phyloP scores from a whole-genome alignment of 352 stramenopile species.

The Globisporangium heterothallicum region DNA sequence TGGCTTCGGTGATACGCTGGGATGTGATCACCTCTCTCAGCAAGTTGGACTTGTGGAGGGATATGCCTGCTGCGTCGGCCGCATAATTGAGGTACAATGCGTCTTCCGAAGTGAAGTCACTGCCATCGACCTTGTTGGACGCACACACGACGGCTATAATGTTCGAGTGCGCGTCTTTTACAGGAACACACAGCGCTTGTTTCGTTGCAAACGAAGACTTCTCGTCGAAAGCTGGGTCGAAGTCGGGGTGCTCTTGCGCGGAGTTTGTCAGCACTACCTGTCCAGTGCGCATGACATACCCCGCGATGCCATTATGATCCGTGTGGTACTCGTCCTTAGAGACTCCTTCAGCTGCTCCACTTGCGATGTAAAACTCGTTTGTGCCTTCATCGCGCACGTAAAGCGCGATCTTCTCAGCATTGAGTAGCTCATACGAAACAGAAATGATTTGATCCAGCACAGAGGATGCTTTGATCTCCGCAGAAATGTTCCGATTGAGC shows the following conservation, averaged over 20 bases:
- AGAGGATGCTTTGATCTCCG: conserved; percentile 23
- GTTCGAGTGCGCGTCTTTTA: conserved; percentile 30
- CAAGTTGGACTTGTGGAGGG: conserved; percentile 33
- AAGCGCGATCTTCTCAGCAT: conserved; percentile 26
- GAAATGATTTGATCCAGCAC: conserved; percentile 36
- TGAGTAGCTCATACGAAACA: conserved; percentile 34
- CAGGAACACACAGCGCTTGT: conserved; percentile 26
- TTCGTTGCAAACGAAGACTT: conserved; percentile 19
- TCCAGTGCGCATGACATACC: conserved; percentile 26
- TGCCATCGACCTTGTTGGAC: conserved; percentile 26
- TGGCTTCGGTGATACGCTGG: conserved; percentile 20
- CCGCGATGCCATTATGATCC: conserved; percentile 27
- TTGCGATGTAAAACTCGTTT: conserved; percentile 22
- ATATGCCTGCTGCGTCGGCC: conserved; percentile 27
- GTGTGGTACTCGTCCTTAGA: conserved; percentile 28
- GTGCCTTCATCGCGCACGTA: conserved; percentile 33
- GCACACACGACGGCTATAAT: conserved; percentile 30
- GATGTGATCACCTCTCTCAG: conserved; percentile 30
- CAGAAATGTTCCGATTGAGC: conserved; percentile 35
- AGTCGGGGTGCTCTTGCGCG: conserved; percentile 24
- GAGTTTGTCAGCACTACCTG: conserved; percentile 28
- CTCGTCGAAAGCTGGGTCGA: conserved; percentile 23
- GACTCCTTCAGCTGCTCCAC: conserved; percentile 6
- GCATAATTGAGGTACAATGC: conserved; percentile 32
- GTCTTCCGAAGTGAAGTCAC: conserved; percentile 30